Percentiles rank a stretch among this genome's conserved stretches.
Evolutionary conservation across 306 rosid genomes (phyloP).

Genomic region (Quercus aquifolioides): DNA sequence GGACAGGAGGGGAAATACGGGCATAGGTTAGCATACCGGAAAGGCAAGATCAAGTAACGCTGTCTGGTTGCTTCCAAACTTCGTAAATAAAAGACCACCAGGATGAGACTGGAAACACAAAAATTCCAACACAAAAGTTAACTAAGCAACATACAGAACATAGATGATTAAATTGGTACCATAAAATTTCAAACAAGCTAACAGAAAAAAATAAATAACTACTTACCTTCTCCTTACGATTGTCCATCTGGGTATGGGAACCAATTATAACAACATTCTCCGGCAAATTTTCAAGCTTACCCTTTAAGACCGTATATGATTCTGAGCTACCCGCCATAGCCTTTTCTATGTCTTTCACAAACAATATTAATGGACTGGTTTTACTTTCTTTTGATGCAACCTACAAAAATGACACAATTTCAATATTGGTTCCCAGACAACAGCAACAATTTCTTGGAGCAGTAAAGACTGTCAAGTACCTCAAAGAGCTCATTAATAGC

Average conservation of each 20-base stretch:
- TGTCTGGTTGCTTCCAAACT: conserved; percentile 84
- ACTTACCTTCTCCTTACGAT: conserved; percentile 81
- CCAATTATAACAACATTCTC: conserved; percentile 82
- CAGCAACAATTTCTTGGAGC: conserved; percentile 6
- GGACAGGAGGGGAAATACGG: conserved; percentile 2
- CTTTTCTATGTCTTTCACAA: conserved; percentile 88
- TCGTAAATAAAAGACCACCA: conserved; percentile 82
- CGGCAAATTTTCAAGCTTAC: conserved; percentile 69
- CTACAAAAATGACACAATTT: conserved; percentile 31
- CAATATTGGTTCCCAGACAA: conserved; percentile 23
- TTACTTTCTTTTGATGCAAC: conserved; percentile 67
- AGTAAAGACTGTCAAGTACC: conserved; percentile 38
- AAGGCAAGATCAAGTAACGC: conserved; percentile 96
- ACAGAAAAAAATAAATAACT: conserved; percentile 14
- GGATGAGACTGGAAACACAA: conserved; percentile 60
- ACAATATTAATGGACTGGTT: conserved; percentile 62
- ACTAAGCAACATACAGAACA: not conserved
- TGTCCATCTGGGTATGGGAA: conserved; percentile 84
- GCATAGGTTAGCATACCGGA: conserved; percentile 55
- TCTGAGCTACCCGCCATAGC: conserved; percentile 65
- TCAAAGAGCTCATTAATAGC: conserved; percentile 82
- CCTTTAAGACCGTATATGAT: conserved; percentile 49
- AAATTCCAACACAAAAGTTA: conserved; percentile 13
- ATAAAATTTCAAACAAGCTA: conserved; percentile 6
- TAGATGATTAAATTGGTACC: not conserved